Percentiles rank a stretch among this genome's conserved stretches.
Evolutionary conservation across 139 green algal genomes (phyloP).

Genomic region (Volvox africanus): DNA sequence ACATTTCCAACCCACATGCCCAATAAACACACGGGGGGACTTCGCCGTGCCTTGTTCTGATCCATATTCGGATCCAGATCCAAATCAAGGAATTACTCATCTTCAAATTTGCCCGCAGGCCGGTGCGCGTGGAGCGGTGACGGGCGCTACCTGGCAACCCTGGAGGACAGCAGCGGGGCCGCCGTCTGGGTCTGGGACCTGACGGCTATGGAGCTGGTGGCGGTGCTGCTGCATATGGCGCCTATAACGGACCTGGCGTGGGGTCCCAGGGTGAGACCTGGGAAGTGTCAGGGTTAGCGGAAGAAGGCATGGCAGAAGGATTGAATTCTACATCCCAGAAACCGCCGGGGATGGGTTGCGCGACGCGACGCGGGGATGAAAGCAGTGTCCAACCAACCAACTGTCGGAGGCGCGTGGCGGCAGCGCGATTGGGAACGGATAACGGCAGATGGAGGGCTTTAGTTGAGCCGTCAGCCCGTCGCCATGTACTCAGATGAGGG

Average conservation of each 20-base stretch:
- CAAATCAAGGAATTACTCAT: too few relatives aligned
- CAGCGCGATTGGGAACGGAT: background rate
- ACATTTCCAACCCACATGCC: too few relatives aligned
- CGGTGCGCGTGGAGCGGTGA: constrained; percentile 73
- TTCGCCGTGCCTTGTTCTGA: too few relatives aligned
- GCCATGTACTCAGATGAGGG: too few relatives aligned
- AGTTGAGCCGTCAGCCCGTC: too few relatives aligned
- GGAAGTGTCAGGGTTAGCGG: background rate
- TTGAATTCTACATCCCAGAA: background rate
- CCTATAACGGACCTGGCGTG: constrained; percentile 70
- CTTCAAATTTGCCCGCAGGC: constrained; percentile 9
- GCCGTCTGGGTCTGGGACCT: constrained; percentile 89
- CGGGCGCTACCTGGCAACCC: constrained; percentile 78
- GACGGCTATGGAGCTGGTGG: constrained; percentile 66
- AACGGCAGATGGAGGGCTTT: too few relatives aligned
- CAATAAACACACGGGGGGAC: too few relatives aligned
- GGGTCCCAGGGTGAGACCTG: constrained; percentile 60
- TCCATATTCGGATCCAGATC: too few relatives aligned
- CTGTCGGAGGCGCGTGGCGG: background rate
- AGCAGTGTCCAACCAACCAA: background rate
- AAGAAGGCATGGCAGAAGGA: background rate
- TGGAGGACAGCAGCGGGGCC: constrained; percentile 80
- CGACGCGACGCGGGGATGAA: background rate
- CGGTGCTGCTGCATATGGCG: constrained; percentile 77
- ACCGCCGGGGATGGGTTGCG: background rate